Base-by-base conservation (phyloP, 2,329 filamentous ascomycete genomes). In the Seiridium unicorne region DNA sequence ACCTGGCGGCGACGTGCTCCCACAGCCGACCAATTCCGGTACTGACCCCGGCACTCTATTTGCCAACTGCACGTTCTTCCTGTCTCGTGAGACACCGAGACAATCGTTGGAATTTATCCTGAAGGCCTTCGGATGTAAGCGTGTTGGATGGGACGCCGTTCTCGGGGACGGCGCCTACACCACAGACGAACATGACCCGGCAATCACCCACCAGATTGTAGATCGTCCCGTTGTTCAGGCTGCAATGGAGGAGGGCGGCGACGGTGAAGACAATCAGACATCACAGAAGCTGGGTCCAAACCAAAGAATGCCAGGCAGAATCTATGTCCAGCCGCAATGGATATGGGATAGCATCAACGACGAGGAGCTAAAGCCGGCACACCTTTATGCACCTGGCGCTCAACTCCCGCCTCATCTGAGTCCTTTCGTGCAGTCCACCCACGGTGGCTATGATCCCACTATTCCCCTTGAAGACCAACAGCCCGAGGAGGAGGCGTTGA, bases 271-370 rank as follows among this genome's bases (percentile, higher is more conserved):
- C 67, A 88, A 84, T 75, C 86, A 85, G 77, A 90, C 80, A 63
- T 79, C 78, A 53, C 84, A 83, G 73, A 85, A 82, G 73, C 77
- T 87, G 59, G 80, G 73, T 34, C 75, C 75, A 61, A 90, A 91
- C 69, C 87, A 87, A 64, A 87, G 93, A 62, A 89, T 98, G 63
- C 93, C 94, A n/a, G 94, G 94, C 42, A 85, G 95, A 65, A 92
- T 88, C 64, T 99, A 99, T 68, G 79, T 99, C 59, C 95, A 99
- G 79, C 95, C 95, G 26, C 95, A 99, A 74, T 99, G 96, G 94
- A 88, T 99, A 3, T 99, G 95, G 95, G 95, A 99, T 72, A 94
- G 91, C 69, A 80, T 97, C 73, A 99, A 99, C 73, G 91, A 95
- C 51, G 92, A 92, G 63, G 92, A 94, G 75, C 80, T 99, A 59